These are phyloP conservation scores for Eremomyces bilateralis DNA, from an alignment of 495 filamentous ascomycete genomes.

Conservation along the genomic window DNA sequence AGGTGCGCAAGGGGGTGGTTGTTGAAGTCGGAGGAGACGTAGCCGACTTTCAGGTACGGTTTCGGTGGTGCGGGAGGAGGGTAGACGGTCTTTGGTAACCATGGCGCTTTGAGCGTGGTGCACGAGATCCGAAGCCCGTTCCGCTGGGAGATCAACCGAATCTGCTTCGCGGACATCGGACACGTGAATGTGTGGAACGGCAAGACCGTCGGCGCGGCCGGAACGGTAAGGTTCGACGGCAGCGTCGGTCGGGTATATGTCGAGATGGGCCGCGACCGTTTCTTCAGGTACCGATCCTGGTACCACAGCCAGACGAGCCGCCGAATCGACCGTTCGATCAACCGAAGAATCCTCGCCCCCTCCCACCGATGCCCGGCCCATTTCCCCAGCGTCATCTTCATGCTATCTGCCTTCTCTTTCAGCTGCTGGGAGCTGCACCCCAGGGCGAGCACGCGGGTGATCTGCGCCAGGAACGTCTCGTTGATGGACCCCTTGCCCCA, in stretches of 20 bases:
- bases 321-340: conserved; percentile 67
- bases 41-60: conserved; percentile 74
- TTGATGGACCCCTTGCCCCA: conserved; percentile 69
- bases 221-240: conserved; percentile 53
- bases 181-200: conserved; percentile 99
- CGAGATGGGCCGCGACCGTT: conserved; percentile 30
- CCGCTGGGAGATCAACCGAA: conserved; percentile 84
- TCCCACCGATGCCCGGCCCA: conserved; percentile 74
- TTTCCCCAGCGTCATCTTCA: conserved; percentile 16
- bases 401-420: conserved; percentile 18
- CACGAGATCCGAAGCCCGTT: conserved; percentile 87
- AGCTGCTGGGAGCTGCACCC: conserved; percentile 14
- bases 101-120: conserved; percentile 63
- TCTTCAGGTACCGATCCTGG: conserved; percentile 51
- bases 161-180: conserved; percentile 78
- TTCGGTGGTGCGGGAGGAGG: conserved; percentile 62
- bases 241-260: conserved; percentile 57
- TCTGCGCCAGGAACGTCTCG: conserved; percentile 26
- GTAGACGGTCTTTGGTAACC: conserved; percentile 67
- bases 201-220: conserved; percentile 80
- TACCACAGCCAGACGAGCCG: conserved; percentile 73
- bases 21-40: conserved; percentile 97
- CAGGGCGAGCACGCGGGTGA: conserved; percentile 16
- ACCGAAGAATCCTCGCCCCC: conserved; percentile 64
- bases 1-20: conserved; percentile 93